These are phyloP conservation scores for Ascocoryne sarcoides DNA, from an alignment of 2,329 filamentous ascomycete species.

Conservation along the genomic window DNA sequence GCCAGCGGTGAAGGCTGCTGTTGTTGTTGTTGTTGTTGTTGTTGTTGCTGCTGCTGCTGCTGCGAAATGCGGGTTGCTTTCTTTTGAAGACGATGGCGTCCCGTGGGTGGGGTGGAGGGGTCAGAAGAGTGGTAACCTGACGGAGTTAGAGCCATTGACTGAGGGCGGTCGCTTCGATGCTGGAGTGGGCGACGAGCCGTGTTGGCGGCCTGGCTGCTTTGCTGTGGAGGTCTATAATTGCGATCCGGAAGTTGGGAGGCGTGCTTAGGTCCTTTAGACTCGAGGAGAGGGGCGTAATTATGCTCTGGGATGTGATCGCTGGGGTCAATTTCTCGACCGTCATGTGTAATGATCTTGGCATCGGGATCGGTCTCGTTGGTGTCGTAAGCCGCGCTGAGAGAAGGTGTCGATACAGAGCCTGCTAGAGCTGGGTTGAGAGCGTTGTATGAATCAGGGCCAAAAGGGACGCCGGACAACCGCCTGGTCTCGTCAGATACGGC, in stretches of 20 bases:
- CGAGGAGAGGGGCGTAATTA: conserved; percentile 27
- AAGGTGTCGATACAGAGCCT: conserved; percentile 27
- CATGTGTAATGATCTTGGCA: conserved; percentile 66
- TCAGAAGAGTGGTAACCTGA: conserved; percentile 27
- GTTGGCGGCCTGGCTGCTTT: conserved; percentile 43
- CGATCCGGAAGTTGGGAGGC: conserved; percentile 28
- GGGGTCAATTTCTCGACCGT: conserved; percentile 70
- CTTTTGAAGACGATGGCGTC: conserved; percentile 57
- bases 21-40: too few species aligned
- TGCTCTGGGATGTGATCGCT: conserved; percentile 68
- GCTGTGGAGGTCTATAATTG: conserved; percentile 37
- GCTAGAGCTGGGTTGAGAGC: conserved; percentile 51
- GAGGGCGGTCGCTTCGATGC: conserved; percentile 38
- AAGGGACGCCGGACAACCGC: conserved; percentile 55
- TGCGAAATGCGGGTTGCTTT: conserved; percentile 33
- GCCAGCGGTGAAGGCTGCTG: conserved; percentile 23
- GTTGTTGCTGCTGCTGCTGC: conserved; percentile 18
- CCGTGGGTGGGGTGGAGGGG: conserved; percentile 31
- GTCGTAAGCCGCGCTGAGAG: conserved; percentile 24
- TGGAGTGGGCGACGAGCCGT: conserved; percentile 44
- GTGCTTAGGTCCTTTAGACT: conserved; percentile 41
- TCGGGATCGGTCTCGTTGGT: conserved; percentile 38
- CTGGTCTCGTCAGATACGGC: conserved; percentile 38
- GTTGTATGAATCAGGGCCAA: conserved; percentile 69
- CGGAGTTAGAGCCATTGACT: conserved; percentile 33